Percentiles rank a stretch among this genome's conserved stretches.
These are phyloP conservation scores for Botryobasidium botryosum DNA, from an alignment of 768 basidiomycete species.

Conservation along the genomic window DNA sequence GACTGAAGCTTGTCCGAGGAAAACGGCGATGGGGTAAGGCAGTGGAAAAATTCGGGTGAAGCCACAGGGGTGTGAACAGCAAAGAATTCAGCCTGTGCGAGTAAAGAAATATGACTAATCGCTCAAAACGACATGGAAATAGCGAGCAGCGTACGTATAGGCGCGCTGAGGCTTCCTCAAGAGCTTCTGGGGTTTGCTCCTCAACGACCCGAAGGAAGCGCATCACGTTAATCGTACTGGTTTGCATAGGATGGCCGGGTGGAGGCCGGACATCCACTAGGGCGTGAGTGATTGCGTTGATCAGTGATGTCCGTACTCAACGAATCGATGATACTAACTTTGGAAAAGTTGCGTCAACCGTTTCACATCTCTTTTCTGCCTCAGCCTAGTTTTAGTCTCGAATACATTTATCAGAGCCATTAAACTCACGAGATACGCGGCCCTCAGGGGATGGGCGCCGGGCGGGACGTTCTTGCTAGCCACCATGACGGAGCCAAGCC, in stretches of 20 bases:
- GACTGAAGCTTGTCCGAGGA: background rate
- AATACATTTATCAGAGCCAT: too few relatives aligned
- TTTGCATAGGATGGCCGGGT: background rate
- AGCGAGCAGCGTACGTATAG: background rate
- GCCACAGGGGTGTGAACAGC: background rate
- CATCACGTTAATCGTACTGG: background rate
- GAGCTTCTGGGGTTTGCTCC: background rate
- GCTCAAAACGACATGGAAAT: background rate
- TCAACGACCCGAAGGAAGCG: background rate
- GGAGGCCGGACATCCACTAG: constrained; percentile 1
- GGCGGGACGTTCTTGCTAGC: background rate
- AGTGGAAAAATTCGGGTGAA: background rate
- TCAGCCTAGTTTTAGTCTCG: too few relatives aligned
- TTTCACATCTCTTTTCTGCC: too few relatives aligned
- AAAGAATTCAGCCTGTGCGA: background rate
- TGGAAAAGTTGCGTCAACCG: too few relatives aligned
- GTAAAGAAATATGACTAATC: background rate
- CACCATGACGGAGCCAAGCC: too few relatives aligned
- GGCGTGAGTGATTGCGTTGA: too few relatives aligned
- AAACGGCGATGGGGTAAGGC: background rate
- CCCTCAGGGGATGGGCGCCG: too few relatives aligned
- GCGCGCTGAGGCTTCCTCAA: background rate
- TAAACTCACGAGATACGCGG: too few relatives aligned
- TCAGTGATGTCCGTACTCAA: too few relatives aligned
- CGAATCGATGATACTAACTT: too few relatives aligned